Evolutionary conservation across 768 basidiomycete genomes (phyloP).

Genomic region (Termitomyces titanicus): DNA sequence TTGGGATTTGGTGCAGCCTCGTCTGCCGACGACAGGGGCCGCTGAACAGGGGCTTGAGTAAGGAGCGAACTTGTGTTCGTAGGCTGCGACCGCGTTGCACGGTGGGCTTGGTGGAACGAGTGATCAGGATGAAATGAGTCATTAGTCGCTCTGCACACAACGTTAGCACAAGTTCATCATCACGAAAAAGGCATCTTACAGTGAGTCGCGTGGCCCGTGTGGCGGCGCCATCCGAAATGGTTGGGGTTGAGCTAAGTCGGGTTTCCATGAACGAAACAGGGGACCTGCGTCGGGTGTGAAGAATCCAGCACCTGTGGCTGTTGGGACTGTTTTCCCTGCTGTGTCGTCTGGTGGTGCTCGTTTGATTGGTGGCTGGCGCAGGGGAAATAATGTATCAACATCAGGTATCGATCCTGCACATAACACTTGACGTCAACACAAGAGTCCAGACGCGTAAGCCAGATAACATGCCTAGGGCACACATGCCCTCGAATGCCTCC

Average conservation of each 20-base stretch:
- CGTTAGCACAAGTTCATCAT: conserved; percentile 13
- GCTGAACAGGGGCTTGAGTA: conserved; percentile 45
- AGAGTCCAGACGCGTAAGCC: conserved; percentile 7
- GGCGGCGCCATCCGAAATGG: conserved; percentile 56
- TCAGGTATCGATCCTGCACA: conserved; percentile 61
- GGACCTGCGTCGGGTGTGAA: conserved; percentile 70
- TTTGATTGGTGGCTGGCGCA: conserved; percentile 53
- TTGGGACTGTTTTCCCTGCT: conserved; percentile 42
- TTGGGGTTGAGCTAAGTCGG: conserved; percentile 44
- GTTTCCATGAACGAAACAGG: conserved; percentile 57
- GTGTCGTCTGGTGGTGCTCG: conserved; percentile 50
- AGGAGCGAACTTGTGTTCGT: conserved; percentile 30
- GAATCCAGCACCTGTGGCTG: conserved; percentile 65
- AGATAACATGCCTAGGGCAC: conserved; percentile 60
- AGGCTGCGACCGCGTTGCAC: conserved; percentile 41
- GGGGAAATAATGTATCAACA: conserved; percentile 71
- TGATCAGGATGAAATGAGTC: conserved; percentile 56
- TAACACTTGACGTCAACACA: neutral
- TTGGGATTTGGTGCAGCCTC: conserved; percentile 78
- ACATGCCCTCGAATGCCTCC: conserved; percentile 92
- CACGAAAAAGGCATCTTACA: conserved; percentile 34
- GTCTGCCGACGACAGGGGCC: conserved; percentile 80
- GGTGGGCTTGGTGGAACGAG: conserved; percentile 53
- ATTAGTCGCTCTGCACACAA: conserved; percentile 44
- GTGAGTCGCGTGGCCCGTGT: conserved; percentile 54